phyloP scores from a whole-genome alignment of 805 yeast species.

The Starmerella kuoi region DNA sequence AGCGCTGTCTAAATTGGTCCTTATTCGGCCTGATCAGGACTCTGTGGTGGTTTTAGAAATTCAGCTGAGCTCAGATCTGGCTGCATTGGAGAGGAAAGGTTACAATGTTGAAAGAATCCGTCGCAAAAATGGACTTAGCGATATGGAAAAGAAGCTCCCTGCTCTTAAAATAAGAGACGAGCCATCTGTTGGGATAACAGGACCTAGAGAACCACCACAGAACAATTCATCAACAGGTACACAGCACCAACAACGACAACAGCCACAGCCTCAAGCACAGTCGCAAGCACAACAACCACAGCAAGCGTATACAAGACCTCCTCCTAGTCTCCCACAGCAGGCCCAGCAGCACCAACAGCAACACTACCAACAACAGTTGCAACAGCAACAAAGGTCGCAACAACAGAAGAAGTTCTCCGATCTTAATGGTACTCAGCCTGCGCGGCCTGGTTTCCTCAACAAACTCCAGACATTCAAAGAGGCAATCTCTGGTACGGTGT shows the following conservation, averaged over 20 bases:
- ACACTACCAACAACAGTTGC: not conserved
- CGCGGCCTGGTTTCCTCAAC: not conserved
- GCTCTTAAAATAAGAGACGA: not conserved
- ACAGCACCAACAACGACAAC: too few relatives aligned
- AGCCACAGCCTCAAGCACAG: not conserved
- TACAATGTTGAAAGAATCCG: conserved; percentile 30
- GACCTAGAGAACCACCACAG: not conserved
- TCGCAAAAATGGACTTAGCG: conserved; percentile 7
- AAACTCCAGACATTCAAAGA: not conserved
- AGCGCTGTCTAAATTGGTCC: conserved; percentile 24
- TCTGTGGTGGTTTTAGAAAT: conserved; percentile 30
- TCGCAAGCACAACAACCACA: not conserved
- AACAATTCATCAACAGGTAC: too few relatives aligned
- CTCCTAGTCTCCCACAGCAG: not conserved
- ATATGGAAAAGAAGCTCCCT: not conserved
- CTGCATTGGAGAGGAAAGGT: conserved; percentile 29
- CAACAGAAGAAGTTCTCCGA: not conserved
- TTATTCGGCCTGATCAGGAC: conserved; percentile 30
- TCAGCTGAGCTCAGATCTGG: conserved; percentile 26
- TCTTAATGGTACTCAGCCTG: not conserved
- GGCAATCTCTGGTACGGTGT: not conserved
- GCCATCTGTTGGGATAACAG: not conserved
- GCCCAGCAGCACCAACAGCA: not conserved
- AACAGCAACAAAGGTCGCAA: too few relatives aligned
- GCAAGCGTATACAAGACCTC: not conserved